Percentiles rank a stretch among this genome's conserved stretches.
These are phyloP conservation scores for Uronychia setigera DNA, from an alignment of 73 alveolate species.

Conservation along the genomic window DNA sequence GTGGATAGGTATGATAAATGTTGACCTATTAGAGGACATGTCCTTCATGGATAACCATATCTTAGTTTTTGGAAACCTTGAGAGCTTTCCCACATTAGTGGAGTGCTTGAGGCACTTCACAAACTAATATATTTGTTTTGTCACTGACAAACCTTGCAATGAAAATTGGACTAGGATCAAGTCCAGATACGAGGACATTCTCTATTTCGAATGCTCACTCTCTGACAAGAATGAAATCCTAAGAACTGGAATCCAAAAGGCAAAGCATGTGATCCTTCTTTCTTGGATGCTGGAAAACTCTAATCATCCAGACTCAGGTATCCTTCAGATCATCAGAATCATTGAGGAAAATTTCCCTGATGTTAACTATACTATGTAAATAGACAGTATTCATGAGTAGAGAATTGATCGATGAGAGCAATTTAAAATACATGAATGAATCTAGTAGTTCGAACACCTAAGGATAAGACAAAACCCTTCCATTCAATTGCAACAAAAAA, in stretches of 20 bases:
- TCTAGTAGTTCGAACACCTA: conserved; percentile 15
- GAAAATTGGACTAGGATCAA: conserved; percentile 63
- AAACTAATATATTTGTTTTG: conserved; percentile 58
- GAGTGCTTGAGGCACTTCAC: conserved; percentile 69
- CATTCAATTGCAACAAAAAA: conserved; percentile 41
- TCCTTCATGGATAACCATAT: conserved; percentile 59
- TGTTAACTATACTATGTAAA: conserved; percentile 61
- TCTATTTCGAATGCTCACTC: conserved; percentile 61
- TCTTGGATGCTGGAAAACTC: conserved; percentile 65
- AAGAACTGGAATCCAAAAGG: conserved; percentile 61
- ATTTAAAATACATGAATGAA: conserved; percentile 57
- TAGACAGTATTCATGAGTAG: neutral
- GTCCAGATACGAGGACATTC: conserved; percentile 33
- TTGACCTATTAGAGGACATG: conserved; percentile 37
- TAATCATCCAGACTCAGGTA: conserved; percentile 68
- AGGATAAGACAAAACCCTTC: conserved; percentile 33
- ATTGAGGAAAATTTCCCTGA: conserved; percentile 68
- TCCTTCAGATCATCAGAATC: conserved; percentile 51
- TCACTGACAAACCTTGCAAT: conserved; percentile 54
- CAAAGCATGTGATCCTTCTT: conserved; percentile 66
- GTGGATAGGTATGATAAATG: neutral
- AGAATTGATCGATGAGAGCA: conserved; percentile 70
- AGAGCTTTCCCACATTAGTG: conserved; percentile 49
- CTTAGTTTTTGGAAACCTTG: conserved; percentile 62
- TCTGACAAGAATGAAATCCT: conserved; percentile 60